These are phyloP conservation scores for Podaxis pistillaris DNA, from an alignment of 768 basidiomycete species.

Conservation along the genomic window DNA sequence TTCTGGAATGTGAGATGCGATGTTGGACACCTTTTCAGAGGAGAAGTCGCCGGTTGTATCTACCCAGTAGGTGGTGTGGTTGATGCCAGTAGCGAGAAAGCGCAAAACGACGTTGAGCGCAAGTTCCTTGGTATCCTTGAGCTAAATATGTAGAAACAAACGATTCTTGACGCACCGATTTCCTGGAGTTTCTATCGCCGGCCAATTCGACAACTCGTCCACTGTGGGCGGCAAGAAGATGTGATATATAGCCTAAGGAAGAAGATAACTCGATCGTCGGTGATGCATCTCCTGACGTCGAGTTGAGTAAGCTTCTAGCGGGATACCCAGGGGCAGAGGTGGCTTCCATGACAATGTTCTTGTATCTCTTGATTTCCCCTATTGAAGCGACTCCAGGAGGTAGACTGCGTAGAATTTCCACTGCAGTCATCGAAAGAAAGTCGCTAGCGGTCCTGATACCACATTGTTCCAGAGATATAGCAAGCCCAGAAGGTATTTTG, in stretches of 20 bases:
- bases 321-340: conserved; percentile 44
- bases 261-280: background rate
- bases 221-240: conserved; percentile 11
- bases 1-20: conserved; percentile 29
- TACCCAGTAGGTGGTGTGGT: conserved; percentile 60
- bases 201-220: conserved; percentile 65
- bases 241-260: background rate
- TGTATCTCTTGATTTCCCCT: conserved; percentile 43
- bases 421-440: conserved; percentile 43
- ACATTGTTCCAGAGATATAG: conserved; percentile 42
- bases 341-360: conserved; percentile 36
- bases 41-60: conserved; percentile 73
- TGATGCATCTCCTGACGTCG: conserved; percentile 20
- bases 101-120: conserved; percentile 57
- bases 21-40: conserved; percentile 39
- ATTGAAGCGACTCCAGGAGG: conserved; percentile 49
- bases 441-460: conserved; percentile 59
- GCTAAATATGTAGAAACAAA: background rate
- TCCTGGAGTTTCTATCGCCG: conserved; percentile 63
- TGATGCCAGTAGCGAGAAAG: conserved; percentile 38
- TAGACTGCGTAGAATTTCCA: conserved; percentile 51
- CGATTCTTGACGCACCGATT: conserved; percentile 51
- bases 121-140: conserved; percentile 43
- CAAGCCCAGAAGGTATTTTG: conserved; percentile 39
- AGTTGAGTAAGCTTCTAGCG: conserved; percentile 28